A percentile compares a stretch with the other conserved stretches of the same genome.
These are phyloP conservation scores for Arachis hypogaea DNA, from an alignment of 306 rosid species.

Conservation along the genomic window DNA sequence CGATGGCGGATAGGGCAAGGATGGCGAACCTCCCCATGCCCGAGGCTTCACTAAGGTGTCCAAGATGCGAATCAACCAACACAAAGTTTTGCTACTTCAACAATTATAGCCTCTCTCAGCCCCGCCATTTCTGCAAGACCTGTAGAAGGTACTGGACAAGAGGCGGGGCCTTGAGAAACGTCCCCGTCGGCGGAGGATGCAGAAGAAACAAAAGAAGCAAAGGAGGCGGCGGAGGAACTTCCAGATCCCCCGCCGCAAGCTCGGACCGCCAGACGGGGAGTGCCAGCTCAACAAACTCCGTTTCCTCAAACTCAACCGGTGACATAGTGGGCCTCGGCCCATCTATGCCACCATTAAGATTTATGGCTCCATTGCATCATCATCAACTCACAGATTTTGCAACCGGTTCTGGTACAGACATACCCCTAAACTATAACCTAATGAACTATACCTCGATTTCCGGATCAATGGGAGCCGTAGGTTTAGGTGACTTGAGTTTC, in stretches of 20 bases:
- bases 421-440: constrained; percentile 60
- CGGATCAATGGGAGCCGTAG: constrained; percentile 40
- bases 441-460: constrained; percentile 41
- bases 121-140: constrained; percentile 92
- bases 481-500: constrained; percentile 55
- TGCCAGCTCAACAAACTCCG: constrained; percentile 42
- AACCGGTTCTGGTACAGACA: constrained; percentile 36
- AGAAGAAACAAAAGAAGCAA: constrained; percentile 77
- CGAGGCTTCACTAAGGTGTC: constrained; percentile 70
- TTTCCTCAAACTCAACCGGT: constrained; percentile 36
- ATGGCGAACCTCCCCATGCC: constrained; percentile 82
- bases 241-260: constrained; percentile 73
- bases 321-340: constrained; percentile 48
- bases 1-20: constrained; percentile 80
- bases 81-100: constrained; percentile 91
- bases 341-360: constrained; percentile 49
- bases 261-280: constrained; percentile 54
- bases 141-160: constrained; percentile 93
- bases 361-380: constrained; percentile 63
- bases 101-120: constrained; percentile 90
- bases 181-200: constrained; percentile 93
- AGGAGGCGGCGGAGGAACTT: constrained; percentile 40
- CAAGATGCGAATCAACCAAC: constrained; percentile 82
- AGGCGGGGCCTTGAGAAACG: constrained; percentile 74
- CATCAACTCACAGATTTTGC: constrained; percentile 39